phyloP scores from a whole-genome alignment of 306 rosid species.

The Sphenostylis stenocarpa region DNA sequence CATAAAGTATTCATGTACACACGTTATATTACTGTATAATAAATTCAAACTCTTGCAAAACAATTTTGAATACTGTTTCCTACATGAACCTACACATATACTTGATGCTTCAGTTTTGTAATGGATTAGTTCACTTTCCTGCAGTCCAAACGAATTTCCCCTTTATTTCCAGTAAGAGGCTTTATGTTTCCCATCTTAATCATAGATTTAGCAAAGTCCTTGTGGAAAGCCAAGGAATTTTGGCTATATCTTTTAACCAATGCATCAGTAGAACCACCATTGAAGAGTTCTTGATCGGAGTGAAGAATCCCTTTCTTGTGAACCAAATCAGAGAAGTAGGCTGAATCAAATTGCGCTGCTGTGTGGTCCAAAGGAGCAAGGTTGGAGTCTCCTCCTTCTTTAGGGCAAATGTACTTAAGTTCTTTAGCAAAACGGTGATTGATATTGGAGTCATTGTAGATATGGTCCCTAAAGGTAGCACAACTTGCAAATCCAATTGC shows the following conservation, averaged over 20 bases:
- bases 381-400: slow-evolving; percentile 39
- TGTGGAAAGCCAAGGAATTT: neutral
- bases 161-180: slow-evolving; percentile 41
- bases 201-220: slow-evolving; percentile 43
- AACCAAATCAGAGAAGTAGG: slow-evolving; percentile 32
- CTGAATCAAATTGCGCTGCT: neutral
- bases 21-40: neutral
- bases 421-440: slow-evolving; percentile 10
- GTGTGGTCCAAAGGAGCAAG: slow-evolving; percentile 48
- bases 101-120: neutral
- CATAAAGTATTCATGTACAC: neutral
- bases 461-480: neutral
- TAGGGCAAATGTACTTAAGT: slow-evolving; percentile 38
- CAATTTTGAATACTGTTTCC: neutral
- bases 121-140: slow-evolving; percentile 37
- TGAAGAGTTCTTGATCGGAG: slow-evolving; percentile 49
- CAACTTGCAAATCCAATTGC: slow-evolving; percentile 47
- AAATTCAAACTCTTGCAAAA: neutral
- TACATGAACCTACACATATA: neutral
- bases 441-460: slow-evolving; percentile 43
- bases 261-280: slow-evolving; percentile 35
- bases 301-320: slow-evolving; percentile 44
- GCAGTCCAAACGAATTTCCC: slow-evolving; percentile 49
- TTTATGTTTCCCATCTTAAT: slow-evolving; percentile 56
- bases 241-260: slow-evolving; percentile 36